Evolutionary conservation across 805 yeast genomes (phyloP), one percentile per base, ranked within the genome.

Genomic region (Yamadazyma sp.): DNA sequence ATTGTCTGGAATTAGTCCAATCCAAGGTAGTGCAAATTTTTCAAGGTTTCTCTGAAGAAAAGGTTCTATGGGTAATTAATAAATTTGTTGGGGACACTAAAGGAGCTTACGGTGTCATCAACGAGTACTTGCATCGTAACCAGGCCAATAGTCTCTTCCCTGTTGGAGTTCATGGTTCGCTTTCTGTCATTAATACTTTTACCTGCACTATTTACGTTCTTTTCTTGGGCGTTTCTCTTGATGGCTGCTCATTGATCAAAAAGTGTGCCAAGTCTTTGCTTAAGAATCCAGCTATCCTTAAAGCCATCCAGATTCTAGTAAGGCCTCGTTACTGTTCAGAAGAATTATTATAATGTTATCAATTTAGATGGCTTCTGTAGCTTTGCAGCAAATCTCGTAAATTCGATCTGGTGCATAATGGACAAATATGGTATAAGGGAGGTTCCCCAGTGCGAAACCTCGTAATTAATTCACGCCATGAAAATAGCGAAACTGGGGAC

Each of bases 11-110:
- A 58, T 75, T 28, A 80, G 81, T 20, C 84, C 84, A 41, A 75
- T 71, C 69, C 78, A 71, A 49, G 85, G 85, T 10, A 83, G 79
- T 51, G 75, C 74, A 25, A 54, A 57, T 43, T 79, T 74, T 81
- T 78, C 51, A 28, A 41, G 2, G 16, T 39, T 67, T 41, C 48
- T 76, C 81, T 5, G 55, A 61, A 0, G 83, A 75, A 42, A 72
- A 77, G 48, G 50, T 75, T 30, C 77, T 70, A 16, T 78, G 75
- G 49, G 84, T 69, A n/a, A 70, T 73, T 34, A 60, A 72, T 20
- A 63, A 84, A 45, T 80, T 70, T 50, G 37, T 48, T 6, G 63
- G 59, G 21, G 85, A 81, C 47, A 68, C 79, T 7, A 58, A 64
- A 19, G 62, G 85, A 49, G 62, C 78, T 27, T 71, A 67, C 44